Evolutionary conservation across 1,139 yeast genomes (phyloP).

Genomic region (Suhomyces taliae): DNA sequence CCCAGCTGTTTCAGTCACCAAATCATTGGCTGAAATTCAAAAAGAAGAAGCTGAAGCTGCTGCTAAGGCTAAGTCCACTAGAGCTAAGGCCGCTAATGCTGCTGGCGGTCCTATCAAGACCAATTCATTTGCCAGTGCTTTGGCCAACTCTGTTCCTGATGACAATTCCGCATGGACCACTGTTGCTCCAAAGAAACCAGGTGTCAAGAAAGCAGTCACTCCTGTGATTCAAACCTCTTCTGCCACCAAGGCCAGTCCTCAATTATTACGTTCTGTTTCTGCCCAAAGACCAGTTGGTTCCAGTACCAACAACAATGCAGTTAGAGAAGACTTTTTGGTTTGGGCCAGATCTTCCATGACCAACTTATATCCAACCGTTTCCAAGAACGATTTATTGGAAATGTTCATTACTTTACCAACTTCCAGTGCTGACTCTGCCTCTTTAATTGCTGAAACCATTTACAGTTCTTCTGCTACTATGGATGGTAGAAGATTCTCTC

Average conservation of each 20-base stretch:
- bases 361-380: slow-evolving; percentile 72
- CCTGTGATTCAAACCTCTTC: slow-evolving; percentile 17
- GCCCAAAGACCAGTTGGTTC: slow-evolving; percentile 32
- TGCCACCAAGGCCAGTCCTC: slow-evolving; percentile 38
- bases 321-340: slow-evolving; percentile 66
- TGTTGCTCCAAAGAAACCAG: slow-evolving; percentile 33
- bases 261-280: slow-evolving; percentile 47
- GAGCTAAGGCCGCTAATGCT: slow-evolving; percentile 16
- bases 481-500: slow-evolving; percentile 95
- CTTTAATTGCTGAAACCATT: slow-evolving; percentile 88
- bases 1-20: slow-evolving; percentile 23
- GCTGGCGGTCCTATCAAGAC: slow-evolving; percentile 13
- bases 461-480: slow-evolving; percentile 87
- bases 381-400: slow-evolving; percentile 72
- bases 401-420: slow-evolving; percentile 80
- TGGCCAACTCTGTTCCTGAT: slow-evolving; percentile 28
- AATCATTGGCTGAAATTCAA: slow-evolving; percentile 49
- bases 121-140: slow-evolving; percentile 22
- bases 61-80: slow-evolving; percentile 28
- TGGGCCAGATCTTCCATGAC: slow-evolving; percentile 85
- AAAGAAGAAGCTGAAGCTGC: slow-evolving; percentile 45
- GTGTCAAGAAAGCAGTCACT: slow-evolving; percentile 27
- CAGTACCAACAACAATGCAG: slow-evolving; percentile 25
- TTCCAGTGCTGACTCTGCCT: slow-evolving; percentile 64
- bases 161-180: slow-evolving; percentile 49